These are phyloP conservation scores for Entamoeba nuttalli DNA, from an alignment of 208 protist genomes.

Conservation along the genomic window DNA sequence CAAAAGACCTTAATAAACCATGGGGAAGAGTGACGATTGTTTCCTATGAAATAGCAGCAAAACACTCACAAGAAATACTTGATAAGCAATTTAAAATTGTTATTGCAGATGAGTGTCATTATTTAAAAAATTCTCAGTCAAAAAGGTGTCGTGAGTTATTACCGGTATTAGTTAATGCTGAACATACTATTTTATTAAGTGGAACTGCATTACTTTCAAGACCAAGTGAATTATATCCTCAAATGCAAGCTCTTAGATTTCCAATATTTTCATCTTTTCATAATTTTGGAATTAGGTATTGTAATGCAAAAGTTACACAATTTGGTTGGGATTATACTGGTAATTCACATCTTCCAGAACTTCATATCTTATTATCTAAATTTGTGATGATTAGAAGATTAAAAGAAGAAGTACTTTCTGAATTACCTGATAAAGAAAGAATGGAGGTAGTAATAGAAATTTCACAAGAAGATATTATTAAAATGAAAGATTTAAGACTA, in stretches of 20 bases:
- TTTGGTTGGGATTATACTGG: slow-evolving; percentile 7
- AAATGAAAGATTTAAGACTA: slow-evolving; percentile 40
- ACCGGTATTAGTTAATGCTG: slow-evolving; percentile 14
- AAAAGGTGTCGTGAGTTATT: slow-evolving; percentile 21
- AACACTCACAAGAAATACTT: not conserved
- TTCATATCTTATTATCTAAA: slow-evolving; percentile 12
- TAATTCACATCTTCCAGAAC: slow-evolving; percentile 13
- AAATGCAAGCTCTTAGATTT: slow-evolving; percentile 6
- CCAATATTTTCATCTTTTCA: slow-evolving; percentile 19
- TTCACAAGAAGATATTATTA: slow-evolving; percentile 59
- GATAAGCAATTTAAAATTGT: slow-evolving; percentile 7
- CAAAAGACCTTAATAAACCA: not conserved
- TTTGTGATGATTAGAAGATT: slow-evolving; percentile 18
- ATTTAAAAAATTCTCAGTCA: slow-evolving; percentile 30
- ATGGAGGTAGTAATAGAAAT: slow-evolving; percentile 10
- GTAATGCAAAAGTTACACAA: slow-evolving; percentile 8
- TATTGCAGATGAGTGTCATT: slow-evolving; percentile 33
- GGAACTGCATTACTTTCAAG: slow-evolving; percentile 28
- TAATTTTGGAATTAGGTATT: slow-evolving; percentile 16
- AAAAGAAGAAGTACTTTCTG: slow-evolving; percentile 24
- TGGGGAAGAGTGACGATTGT: not conserved
- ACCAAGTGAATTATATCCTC: slow-evolving; percentile 28
- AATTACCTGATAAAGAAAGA: slow-evolving; percentile 21
- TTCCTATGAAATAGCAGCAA: not conserved
- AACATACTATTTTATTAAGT: slow-evolving; percentile 28